Percentiles rank a stretch among this genome's conserved stretches.
Evolutionary conservation across 139 green algal species (phyloP).

Genomic region (Chlorella vulgaris): DNA sequence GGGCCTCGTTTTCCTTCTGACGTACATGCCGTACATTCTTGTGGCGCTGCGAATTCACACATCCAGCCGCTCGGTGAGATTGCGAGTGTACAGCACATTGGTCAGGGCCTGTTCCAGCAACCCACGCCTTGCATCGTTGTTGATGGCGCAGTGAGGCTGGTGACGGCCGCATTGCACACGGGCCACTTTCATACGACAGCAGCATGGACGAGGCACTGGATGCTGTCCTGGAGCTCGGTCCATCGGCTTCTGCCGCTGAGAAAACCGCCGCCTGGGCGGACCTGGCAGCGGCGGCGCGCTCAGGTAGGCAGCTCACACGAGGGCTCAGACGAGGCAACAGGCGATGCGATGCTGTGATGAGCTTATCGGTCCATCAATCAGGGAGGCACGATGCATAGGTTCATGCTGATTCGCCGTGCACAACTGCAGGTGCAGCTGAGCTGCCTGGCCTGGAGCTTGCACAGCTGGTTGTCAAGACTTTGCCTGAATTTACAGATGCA

Average conservation of each 20-base stretch:
- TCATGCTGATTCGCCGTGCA: neutral
- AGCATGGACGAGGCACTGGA: neutral
- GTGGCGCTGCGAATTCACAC: no score
- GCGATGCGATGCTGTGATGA: no score
- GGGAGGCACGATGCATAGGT: no score
- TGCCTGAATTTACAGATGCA: conserved; percentile 39
- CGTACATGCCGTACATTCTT: no score
- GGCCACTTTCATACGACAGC: no score
- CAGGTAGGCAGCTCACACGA: neutral
- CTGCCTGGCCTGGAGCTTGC: conserved; percentile 52
- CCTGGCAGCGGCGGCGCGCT: neutral
- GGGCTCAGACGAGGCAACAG: no score
- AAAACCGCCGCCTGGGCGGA: neutral
- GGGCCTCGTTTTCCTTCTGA: neutral
- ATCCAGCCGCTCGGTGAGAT: no score
- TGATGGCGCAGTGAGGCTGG: neutral
- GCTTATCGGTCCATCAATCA: no score
- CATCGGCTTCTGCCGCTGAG: neutral
- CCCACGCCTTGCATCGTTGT: no score
- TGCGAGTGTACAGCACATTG: no score
- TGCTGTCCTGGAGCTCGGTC: neutral
- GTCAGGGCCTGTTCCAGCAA: no score
- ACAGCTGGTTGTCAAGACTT: conserved; percentile 32
- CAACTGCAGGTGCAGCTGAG: conserved; percentile 60
- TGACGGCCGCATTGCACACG: no score